Conservation (phyloP, 179 eudicot genomes). For the Camellia oleifera region DNA sequence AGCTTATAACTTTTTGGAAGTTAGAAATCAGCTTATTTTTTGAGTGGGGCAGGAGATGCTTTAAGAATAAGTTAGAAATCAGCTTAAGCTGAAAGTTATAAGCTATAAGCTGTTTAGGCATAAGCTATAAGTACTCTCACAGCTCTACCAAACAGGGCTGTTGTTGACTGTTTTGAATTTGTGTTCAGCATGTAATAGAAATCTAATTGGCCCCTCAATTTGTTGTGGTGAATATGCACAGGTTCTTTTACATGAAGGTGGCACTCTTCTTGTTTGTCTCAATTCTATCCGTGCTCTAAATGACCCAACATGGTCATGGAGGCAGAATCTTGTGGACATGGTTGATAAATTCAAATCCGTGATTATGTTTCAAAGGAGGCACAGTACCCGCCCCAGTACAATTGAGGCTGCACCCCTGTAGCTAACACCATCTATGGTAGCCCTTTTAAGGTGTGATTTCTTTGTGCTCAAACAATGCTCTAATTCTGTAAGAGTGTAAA, state of each 20-base stretch:
- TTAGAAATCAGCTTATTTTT: too few relatives aligned
- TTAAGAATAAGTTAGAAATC: too few relatives aligned
- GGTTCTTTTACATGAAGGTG: slow-evolving; percentile 98
- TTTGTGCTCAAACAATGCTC: neutral
- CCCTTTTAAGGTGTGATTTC: slow-evolving; percentile 12
- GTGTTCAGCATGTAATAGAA: neutral
- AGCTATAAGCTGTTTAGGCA: too few relatives aligned
- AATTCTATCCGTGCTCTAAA: slow-evolving; percentile 90
- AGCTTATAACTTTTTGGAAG: too few relatives aligned
- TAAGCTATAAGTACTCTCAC: too few relatives aligned
- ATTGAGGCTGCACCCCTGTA: slow-evolving; percentile 48
- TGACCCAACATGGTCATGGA: slow-evolving; percentile 67
- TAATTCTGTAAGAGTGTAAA: slow-evolving; percentile 8
- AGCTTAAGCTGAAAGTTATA: too few relatives aligned
- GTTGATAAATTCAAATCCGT: slow-evolving; percentile 36
- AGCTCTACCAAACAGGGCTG: too few relatives aligned
- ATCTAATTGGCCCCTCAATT: neutral
- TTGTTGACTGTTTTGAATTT: neutral
- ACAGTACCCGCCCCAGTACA: slow-evolving; percentile 31
- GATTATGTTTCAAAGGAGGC: slow-evolving; percentile 21
- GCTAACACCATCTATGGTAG: neutral
- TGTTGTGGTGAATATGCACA: slow-evolving; percentile 26
- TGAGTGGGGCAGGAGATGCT: too few relatives aligned
- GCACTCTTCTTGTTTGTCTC: slow-evolving; percentile 88
- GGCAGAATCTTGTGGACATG: slow-evolving; percentile 46